Conservation (phyloP, 2,329 filamentous ascomycete genomes). For the Fusarium virguliforme region DNA sequence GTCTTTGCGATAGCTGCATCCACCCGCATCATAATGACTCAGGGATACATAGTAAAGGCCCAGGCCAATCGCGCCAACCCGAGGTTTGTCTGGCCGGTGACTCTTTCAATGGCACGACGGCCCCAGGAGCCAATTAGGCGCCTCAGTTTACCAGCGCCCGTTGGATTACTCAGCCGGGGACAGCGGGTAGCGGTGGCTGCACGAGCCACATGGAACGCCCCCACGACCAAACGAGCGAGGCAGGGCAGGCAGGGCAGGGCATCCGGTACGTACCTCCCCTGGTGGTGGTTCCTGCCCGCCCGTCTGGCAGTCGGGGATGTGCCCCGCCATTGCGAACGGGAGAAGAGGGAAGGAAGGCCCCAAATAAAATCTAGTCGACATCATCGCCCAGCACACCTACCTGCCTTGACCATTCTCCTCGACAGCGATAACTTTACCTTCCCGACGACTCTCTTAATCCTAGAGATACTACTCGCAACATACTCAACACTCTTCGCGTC, state of each 20-base stretch:
- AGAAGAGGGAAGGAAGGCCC: constrained; percentile 16
- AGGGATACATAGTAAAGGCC: constrained; percentile 15
- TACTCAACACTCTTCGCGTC: neutral
- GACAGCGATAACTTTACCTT: constrained; percentile 4
- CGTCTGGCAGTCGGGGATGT: constrained; percentile 20
- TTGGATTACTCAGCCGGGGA: constrained; percentile 41
- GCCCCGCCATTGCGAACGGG: constrained; percentile 47
- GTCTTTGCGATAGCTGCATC: neutral
- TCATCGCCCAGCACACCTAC: constrained; percentile 31
- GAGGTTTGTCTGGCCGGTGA: constrained; percentile 33
- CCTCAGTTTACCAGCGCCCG: constrained; percentile 22
- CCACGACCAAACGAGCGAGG: constrained; percentile 8
- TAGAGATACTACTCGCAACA: neutral
- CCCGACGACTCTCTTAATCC: neutral
- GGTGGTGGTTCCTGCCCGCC: neutral
- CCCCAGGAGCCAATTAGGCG: constrained; percentile 27
- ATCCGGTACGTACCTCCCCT: constrained; percentile 8
- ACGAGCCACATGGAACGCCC: constrained; percentile 26
- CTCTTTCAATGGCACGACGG: constrained; percentile 20
- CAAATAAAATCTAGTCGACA: constrained; percentile 51
- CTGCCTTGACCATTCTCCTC: constrained; percentile 18
- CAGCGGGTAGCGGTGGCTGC: constrained; percentile 19
- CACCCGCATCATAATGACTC: constrained; percentile 25
- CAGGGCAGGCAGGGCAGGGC: constrained; percentile 23
- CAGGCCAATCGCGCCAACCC: constrained; percentile 13